A percentile compares a stretch with the other conserved stretches of the same genome.
phyloP scores from a whole-genome alignment of 768 basidiomycete species.

The Mycena capillaripes region DNA sequence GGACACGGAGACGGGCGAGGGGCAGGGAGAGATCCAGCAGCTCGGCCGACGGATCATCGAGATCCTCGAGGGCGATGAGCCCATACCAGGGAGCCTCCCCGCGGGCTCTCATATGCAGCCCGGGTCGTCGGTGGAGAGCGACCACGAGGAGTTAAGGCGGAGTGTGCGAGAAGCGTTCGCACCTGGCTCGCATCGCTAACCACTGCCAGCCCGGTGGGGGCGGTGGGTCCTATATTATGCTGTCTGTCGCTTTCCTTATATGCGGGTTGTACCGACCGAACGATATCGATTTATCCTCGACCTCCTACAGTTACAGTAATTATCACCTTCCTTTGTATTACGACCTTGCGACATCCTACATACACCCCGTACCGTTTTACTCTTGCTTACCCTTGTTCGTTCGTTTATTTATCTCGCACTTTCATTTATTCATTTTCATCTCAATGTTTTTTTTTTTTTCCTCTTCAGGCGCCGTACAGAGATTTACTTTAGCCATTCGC shows the following conservation, averaged over 20 bases:
- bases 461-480: too few relatives aligned
- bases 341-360: too few relatives aligned
- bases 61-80: conserved; percentile 81
- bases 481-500: too few relatives aligned
- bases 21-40: conserved; percentile 91
- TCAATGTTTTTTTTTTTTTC: too few relatives aligned
- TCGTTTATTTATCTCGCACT: too few relatives aligned
- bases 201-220: not conserved
- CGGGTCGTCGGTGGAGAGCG: conserved; percentile 77
- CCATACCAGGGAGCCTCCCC: conserved; percentile 71
- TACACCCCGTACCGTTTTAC: too few relatives aligned
- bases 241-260: conserved; percentile 28
- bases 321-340: too few relatives aligned
- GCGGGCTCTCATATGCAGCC: conserved; percentile 75
- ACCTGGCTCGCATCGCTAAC: conserved; percentile 70
- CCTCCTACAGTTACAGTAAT: too few relatives aligned
- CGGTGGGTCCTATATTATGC: not conserved
- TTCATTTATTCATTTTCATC: too few relatives aligned
- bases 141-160: conserved; percentile 85
- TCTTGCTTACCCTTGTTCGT: too few relatives aligned
- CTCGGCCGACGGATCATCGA: conserved; percentile 90
- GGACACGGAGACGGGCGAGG: conserved; percentile 88
- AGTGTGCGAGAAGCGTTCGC: conserved; percentile 88
- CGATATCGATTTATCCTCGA: conserved; percentile 15
- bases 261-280: conserved; percentile 24